Evolutionary conservation across 352 stramenopile genomes (phyloP).

Genomic region (Phytophthora hybrid): DNA sequence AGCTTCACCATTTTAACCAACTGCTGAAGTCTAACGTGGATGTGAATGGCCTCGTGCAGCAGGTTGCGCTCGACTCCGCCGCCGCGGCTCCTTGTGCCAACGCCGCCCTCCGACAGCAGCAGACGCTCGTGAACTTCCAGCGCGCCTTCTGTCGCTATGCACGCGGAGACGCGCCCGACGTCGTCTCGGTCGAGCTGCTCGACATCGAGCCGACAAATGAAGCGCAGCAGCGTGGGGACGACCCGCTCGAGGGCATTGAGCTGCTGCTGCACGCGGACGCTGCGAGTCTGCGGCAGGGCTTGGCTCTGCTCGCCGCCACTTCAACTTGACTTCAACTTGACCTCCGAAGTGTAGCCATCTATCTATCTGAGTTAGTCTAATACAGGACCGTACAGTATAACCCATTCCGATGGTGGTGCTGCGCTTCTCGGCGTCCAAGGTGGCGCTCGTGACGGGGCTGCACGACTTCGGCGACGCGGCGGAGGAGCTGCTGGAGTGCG

Average conservation of each 20-base stretch:
- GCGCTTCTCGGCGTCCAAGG: slow-evolving; percentile 75
- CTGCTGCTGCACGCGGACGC: slow-evolving; percentile 33
- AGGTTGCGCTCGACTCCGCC: slow-evolving; percentile 8
- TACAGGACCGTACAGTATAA: no score
- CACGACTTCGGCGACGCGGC: slow-evolving; percentile 73
- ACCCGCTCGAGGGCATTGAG: slow-evolving; percentile 24
- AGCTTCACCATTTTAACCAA: no score
- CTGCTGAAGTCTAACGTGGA: no score
- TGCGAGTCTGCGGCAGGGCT: slow-evolving; percentile 20
- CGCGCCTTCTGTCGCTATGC: slow-evolving; percentile 43
- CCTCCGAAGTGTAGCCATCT: neutral
- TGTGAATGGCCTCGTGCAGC: neutral
- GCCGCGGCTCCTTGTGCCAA: neutral
- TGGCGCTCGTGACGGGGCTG: slow-evolving; percentile 72
- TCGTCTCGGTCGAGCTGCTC: slow-evolving; percentile 26
- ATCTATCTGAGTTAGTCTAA: neutral
- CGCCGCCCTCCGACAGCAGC: slow-evolving; percentile 21
- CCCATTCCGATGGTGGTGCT: slow-evolving; percentile 39
- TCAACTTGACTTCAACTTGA: no score
- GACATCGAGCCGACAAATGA: neutral
- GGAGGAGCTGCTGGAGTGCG: slow-evolving; percentile 53
- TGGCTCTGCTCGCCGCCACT: slow-evolving; percentile 19
- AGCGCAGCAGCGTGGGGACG: neutral
- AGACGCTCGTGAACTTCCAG: slow-evolving; percentile 41
- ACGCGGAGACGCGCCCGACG: slow-evolving; percentile 21